Percentiles rank a stretch among this genome's conserved stretches.
Evolutionary conservation across 305 asterid genomes (phyloP).

Genomic region (Fraxinus angustifolia): DNA sequence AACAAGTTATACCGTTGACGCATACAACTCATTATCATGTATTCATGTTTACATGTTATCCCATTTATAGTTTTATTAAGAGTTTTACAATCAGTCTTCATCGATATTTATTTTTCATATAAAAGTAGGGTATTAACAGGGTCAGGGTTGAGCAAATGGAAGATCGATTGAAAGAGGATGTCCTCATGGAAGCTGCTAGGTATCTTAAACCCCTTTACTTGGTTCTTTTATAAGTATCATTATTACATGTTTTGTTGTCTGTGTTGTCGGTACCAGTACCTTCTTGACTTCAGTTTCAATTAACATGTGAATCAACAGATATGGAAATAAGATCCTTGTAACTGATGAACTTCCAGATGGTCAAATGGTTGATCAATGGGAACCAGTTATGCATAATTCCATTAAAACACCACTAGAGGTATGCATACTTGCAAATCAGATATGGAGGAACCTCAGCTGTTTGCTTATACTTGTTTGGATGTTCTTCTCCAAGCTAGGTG

Average conservation of each 20-base stretch:
- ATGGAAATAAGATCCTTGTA: constrained; percentile 95
- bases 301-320: constrained; percentile 56
- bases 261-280: constrained; percentile 20
- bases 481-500: constrained; percentile 57
- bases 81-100: constrained; percentile 29
- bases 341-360: constrained; percentile 99
- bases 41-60: constrained; percentile 19
- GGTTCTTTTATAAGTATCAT: constrained; percentile 13
- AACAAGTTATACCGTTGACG: neutral
- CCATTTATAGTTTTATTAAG: constrained; percentile 18
- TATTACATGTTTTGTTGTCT: constrained; percentile 12
- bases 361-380: constrained; percentile 99
- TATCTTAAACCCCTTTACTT: constrained; percentile 22
- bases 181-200: constrained; percentile 89
- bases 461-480: constrained; percentile 30
- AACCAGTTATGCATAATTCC: constrained; percentile 75
- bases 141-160: constrained; percentile 98
- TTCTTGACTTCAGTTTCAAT: constrained; percentile 24
- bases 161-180: constrained; percentile 91
- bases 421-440: constrained; percentile 21
- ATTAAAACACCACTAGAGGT: constrained; percentile 97
- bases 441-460: constrained; percentile 17
- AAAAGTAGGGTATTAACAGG: constrained; percentile 98
- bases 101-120: constrained; percentile 47
- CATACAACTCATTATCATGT: constrained; percentile 8